Evolutionary conservation across 352 stramenopile species (phyloP).

Genomic region (Pythium vanterpoolii): DNA sequence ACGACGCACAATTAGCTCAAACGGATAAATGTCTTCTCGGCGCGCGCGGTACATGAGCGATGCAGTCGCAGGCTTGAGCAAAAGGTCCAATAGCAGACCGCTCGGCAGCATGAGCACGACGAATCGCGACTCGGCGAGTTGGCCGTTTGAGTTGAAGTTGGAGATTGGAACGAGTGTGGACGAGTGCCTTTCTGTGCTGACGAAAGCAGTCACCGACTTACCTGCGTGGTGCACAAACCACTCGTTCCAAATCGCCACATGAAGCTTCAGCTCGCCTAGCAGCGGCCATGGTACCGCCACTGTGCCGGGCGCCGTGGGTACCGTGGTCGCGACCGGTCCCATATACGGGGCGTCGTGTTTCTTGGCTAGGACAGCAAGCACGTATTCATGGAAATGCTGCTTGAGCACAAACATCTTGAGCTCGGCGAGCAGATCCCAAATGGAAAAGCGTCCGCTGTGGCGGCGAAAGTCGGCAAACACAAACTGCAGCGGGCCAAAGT

Average conservation of each 20-base stretch:
- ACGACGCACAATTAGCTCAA: conserved; percentile 43
- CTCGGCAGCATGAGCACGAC: conserved; percentile 67
- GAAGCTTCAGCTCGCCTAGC: conserved; percentile 48
- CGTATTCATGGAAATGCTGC: conserved; percentile 30
- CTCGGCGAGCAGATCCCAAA: conserved; percentile 12
- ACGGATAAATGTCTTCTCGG: conserved; percentile 19
- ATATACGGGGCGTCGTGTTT: not conserved
- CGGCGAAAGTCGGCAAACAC: conserved; percentile 58
- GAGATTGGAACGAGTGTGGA: conserved; percentile 10
- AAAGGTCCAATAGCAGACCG: conserved; percentile 27
- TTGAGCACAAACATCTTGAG: conserved; percentile 26
- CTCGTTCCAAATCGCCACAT: conserved; percentile 65
- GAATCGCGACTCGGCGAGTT: conserved; percentile 57
- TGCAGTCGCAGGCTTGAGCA: conserved; percentile 21
- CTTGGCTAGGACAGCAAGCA: conserved; percentile 3
- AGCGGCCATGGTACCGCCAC: conserved; percentile 58
- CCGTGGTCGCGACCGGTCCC: conserved; percentile 3
- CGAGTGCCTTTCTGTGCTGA: conserved; percentile 8
- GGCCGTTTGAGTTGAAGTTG: conserved; percentile 12
- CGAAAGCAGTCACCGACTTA: conserved; percentile 13
- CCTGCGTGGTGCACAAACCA: conserved; percentile 50
- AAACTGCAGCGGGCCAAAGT: conserved; percentile 74
- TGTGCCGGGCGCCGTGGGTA: not conserved
- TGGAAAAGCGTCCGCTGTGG: conserved; percentile 9
- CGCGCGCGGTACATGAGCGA: conserved; percentile 17